Percentiles rank a stretch among this genome's conserved stretches.
These are phyloP conservation scores for Russula ochroleuca DNA, from an alignment of 768 basidiomycete species.

Conservation along the genomic window DNA sequence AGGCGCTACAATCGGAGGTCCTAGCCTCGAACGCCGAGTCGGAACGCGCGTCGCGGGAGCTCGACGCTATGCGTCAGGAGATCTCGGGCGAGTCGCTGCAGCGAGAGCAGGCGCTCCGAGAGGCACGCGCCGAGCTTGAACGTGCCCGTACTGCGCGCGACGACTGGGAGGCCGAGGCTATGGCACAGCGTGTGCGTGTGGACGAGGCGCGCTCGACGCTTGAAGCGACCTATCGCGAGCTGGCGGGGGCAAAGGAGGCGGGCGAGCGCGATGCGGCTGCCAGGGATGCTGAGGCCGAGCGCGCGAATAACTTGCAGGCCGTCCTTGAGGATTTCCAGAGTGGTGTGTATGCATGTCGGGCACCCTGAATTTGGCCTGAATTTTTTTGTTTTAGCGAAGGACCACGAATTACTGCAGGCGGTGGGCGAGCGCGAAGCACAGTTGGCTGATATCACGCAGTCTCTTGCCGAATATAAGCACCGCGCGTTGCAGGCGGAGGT, in stretches of 20 bases:
- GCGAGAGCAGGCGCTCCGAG: slow-evolving; percentile 77
- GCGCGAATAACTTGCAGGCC: slow-evolving; percentile 78
- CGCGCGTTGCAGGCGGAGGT: slow-evolving; percentile 88
- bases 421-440: slow-evolving; percentile 79
- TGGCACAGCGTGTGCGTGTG: slow-evolving; percentile 61
- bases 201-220: slow-evolving; percentile 64
- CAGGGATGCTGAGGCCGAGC: slow-evolving; percentile 66
- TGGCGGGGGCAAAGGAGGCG: slow-evolving; percentile 61
- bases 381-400: slow-evolving; percentile 61
- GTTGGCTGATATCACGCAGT: slow-evolving; percentile 61
- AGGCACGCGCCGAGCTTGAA: slow-evolving; percentile 83
- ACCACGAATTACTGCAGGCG: slow-evolving; percentile 82
- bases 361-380: slow-evolving; percentile 23
- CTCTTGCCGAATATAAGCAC: slow-evolving; percentile 86
- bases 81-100: slow-evolving; percentile 62
- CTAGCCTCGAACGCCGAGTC: slow-evolving; percentile 70
- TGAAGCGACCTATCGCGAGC: slow-evolving; percentile 55
- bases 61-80: slow-evolving; percentile 67
- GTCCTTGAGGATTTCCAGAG: slow-evolving; percentile 95
- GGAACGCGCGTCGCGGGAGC: slow-evolving; percentile 62
- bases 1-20: slow-evolving; percentile 79
- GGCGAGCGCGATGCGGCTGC: slow-evolving; percentile 52
- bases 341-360: slow-evolving; percentile 42
- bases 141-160: slow-evolving; percentile 77
- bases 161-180: slow-evolving; percentile 59